Percentiles rank a stretch among this genome's conserved stretches.
phyloP scores from a whole-genome alignment of 352 stramenopile genomes.

The Globisporangium iwayamae region DNA sequence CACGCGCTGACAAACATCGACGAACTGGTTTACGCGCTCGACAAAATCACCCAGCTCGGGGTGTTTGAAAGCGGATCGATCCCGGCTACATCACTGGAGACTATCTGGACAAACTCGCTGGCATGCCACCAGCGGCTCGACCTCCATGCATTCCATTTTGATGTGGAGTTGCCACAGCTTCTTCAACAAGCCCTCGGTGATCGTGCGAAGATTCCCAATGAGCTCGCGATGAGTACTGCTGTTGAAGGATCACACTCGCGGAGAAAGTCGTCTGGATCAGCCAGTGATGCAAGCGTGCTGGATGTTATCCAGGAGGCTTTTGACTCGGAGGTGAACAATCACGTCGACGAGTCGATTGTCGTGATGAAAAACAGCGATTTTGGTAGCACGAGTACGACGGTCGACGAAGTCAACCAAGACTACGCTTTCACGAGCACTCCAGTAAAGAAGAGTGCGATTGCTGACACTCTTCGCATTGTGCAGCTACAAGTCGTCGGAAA shows the following conservation, averaged over 20 bases:
- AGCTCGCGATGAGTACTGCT: background rate
- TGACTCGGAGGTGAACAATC: slow-evolving; percentile 7
- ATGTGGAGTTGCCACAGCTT: slow-evolving; percentile 1
- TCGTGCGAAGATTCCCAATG: background rate
- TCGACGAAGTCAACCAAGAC: background rate
- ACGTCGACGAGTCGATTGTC: slow-evolving; percentile 11
- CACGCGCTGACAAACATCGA: slow-evolving; percentile 28
- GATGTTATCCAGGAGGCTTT: slow-evolving; percentile 9
- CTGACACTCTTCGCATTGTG: slow-evolving; percentile 16
- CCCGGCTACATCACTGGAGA: slow-evolving; percentile 10
- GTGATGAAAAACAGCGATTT: slow-evolving; percentile 7
- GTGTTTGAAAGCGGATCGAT: slow-evolving; percentile 4
- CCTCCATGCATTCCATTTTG: slow-evolving; percentile 11
- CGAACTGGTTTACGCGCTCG: slow-evolving; percentile 43
- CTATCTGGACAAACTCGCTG: slow-evolving; percentile 11
- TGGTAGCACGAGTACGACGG: background rate
- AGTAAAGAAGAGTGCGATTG: slow-evolving; percentile 1
- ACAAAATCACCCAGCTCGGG: slow-evolving; percentile 32
- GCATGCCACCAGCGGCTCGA: slow-evolving; percentile 14
- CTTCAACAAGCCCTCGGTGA: slow-evolving; percentile 10
- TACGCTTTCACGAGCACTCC: background rate
- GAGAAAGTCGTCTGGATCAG: slow-evolving; percentile 6
- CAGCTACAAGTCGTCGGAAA: slow-evolving; percentile 12
- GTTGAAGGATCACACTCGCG: background rate
- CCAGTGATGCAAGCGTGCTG: background rate